These are phyloP conservation scores for Kingdonia uniflora DNA, from an alignment of 164 flowering plant genomes.

Conservation along the genomic window DNA sequence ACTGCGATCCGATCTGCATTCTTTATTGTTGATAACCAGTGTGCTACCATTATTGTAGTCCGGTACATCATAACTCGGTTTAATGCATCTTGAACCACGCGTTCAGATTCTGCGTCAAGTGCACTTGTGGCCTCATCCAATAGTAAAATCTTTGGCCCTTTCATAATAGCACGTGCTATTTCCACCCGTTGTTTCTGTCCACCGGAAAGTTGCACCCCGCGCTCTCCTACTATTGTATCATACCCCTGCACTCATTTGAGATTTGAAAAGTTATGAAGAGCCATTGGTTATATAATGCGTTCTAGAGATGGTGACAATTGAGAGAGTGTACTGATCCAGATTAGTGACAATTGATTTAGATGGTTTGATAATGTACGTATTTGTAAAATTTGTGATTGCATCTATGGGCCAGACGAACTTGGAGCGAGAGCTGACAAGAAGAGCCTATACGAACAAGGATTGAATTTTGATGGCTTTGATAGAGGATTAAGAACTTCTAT, in stretches of 20 bases:
- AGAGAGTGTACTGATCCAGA: too few species aligned
- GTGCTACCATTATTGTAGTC: slow-evolving; percentile 17
- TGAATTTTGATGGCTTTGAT: too few species aligned
- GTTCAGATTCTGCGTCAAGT: slow-evolving; percentile 18
- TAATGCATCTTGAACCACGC: slow-evolving; percentile 15
- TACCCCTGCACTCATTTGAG: slow-evolving; percentile 9
- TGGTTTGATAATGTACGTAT: too few species aligned
- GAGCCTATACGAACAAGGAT: too few species aligned
- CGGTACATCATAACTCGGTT: slow-evolving; percentile 10
- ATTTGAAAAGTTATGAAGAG: too few species aligned
- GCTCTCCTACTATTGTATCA: slow-evolving; percentile 17
- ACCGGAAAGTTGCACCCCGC: slow-evolving; percentile 14
- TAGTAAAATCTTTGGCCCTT: slow-evolving; percentile 12
- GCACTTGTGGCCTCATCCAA: slow-evolving; percentile 17
- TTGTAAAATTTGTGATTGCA: too few species aligned
- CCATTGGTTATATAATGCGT: too few species aligned
- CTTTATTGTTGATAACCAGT: slow-evolving; percentile 13
- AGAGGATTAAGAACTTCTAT: too few species aligned
- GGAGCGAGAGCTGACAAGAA: too few species aligned
- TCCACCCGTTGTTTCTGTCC: slow-evolving; percentile 18
- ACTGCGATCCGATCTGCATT: slow-evolving; percentile 14
- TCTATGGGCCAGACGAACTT: too few species aligned
- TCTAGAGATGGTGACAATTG: too few species aligned
- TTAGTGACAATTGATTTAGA: too few species aligned
- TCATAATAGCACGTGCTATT: slow-evolving; percentile 17